Evolutionary conservation across 495 filamentous ascomycete species (phyloP), one percentile per base, ranked within the genome.

Genomic region (Aspergillus bertholletiae): DNA sequence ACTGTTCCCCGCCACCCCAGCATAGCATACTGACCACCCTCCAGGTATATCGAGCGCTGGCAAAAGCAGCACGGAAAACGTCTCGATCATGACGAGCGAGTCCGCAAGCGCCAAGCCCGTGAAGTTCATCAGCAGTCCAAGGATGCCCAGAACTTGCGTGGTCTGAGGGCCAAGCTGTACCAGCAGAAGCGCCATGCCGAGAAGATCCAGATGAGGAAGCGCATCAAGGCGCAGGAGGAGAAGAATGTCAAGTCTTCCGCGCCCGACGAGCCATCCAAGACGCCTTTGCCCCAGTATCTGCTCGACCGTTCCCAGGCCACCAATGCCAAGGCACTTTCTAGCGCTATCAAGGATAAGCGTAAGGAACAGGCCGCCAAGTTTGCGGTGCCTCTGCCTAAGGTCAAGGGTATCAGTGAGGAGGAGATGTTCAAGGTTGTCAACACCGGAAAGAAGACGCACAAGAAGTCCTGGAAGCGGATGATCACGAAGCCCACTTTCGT

Each of bases 191-290:
- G 94, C 37, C 90, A 92, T 74, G 83, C 88, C 64, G 89, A 97
- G 76, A 99, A 99, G 87, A 97, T 99, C 70, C 92, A 97, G 84
- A 93, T 98, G 89, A 88, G 89, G 73, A 97, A 98, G 83, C 79
- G 85, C 63, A 96, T 98, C 82, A 88, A 87, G 72, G 86, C 88
- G 54, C 88, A 93, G 76, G 94, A 98, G 70, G 89, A 97, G 79
- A 87, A 89, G 72, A 95, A 95, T 65, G 85, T 97, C 79, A 95
- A 96, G 74, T 87, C 89, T n/a, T 78, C 84, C n/a, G 81, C 84
- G n/a, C 82, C 85, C 59, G 74, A 83, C 53, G 85, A 88, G 71
- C 86, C 89, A 20, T 85, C 84, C 57, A 72, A 74, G 68, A 87
- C 86, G 28, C 86, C 92, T 41, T 70, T 96, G 52, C 92, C 92